phyloP scores from a whole-genome alignment of 108 stramenopile genomes.

The Conticribra guillardii region DNA sequence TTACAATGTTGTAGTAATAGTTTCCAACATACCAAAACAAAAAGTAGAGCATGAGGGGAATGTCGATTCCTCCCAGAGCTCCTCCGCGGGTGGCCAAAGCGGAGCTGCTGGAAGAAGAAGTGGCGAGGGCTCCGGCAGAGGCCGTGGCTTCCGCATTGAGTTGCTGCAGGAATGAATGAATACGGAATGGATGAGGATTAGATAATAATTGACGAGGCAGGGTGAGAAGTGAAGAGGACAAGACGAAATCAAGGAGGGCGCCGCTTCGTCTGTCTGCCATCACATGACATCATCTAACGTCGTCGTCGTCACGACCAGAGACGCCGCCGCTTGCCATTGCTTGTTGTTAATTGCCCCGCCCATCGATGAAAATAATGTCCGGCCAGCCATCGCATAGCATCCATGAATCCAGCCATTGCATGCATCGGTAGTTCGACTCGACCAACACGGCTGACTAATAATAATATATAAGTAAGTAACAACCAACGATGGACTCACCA shows the following conservation, averaged over 20 bases:
- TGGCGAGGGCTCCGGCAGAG: slow-evolving; percentile 13
- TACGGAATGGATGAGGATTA: neutral
- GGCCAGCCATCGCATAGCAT: too few species aligned
- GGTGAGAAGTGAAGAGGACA: too few species aligned
- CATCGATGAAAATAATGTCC: too few species aligned
- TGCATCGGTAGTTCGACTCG: too few species aligned
- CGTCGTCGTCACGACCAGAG: too few species aligned
- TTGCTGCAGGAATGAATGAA: neutral
- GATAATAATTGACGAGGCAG: neutral
- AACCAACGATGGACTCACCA: slow-evolving; percentile 13
- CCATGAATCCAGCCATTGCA: too few species aligned
- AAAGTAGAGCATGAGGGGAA: slow-evolving; percentile 89
- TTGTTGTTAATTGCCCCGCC: too few species aligned
- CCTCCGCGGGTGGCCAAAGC: slow-evolving; percentile 68
- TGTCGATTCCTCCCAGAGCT: slow-evolving; percentile 61
- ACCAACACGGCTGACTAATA: neutral
- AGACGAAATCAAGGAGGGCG: too few species aligned
- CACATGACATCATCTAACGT: too few species aligned
- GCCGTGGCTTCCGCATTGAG: neutral
- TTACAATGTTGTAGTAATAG: slow-evolving; percentile 74
- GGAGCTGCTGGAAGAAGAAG: slow-evolving; percentile 9
- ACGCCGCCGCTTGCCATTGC: too few species aligned
- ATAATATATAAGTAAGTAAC: neutral
- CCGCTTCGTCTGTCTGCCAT: too few species aligned
- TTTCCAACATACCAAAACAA: slow-evolving; percentile 94